phyloP scores from a whole-genome alignment of 1,139 yeast species.

The Suhomyces kunorum region DNA sequence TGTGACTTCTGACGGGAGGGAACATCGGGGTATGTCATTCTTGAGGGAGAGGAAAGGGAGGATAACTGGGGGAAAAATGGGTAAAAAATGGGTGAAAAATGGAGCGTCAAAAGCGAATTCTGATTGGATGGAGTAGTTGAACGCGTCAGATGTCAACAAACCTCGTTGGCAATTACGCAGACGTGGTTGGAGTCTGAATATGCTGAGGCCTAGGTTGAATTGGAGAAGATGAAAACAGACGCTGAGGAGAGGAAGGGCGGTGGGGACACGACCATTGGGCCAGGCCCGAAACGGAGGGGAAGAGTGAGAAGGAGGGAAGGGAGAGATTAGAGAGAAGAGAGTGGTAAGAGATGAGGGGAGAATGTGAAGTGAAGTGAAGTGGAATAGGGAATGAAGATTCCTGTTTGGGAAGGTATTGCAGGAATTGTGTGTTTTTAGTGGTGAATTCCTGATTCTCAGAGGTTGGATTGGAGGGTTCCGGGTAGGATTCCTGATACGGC shows the following conservation, averaged over 20 bases:
- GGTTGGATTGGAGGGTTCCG: no score
- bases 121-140: not conserved
- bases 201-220: not conserved
- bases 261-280: not conserved
- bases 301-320: no score
- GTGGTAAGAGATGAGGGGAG: not conserved
- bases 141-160: not conserved
- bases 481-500: no score
- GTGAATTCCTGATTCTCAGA: no score
- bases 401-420: no score
- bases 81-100: not conserved
- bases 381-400: no score
- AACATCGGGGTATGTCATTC: constrained; percentile 39
- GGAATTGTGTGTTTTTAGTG: no score
- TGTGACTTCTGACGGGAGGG: constrained; percentile 54
- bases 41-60: not conserved
- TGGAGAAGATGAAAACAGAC: not conserved
- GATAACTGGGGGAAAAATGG: no score
- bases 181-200: not conserved
- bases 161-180: not conserved
- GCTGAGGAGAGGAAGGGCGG: not conserved
- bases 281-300: not conserved
- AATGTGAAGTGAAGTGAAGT: no score
- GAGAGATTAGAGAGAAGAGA: no score
- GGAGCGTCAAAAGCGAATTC: not conserved